Evolutionary conservation across 2,329 filamentous ascomycete species (phyloP).

Genomic region (Sarocladium brachiariae): DNA sequence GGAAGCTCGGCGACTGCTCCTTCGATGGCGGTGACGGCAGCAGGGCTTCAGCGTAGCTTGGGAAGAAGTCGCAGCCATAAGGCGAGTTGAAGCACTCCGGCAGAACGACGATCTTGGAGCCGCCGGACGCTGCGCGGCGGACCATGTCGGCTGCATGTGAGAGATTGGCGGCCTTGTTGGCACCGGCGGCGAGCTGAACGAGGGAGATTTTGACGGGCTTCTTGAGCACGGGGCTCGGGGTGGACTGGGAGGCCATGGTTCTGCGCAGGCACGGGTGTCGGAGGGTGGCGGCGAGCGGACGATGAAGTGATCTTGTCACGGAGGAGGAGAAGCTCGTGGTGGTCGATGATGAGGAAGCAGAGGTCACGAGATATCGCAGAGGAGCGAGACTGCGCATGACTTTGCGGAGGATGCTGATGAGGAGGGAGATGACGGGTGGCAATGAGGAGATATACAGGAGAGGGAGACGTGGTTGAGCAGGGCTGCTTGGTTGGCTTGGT

Average conservation of each 20-base stretch:
- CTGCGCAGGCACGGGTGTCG: slow-evolving; percentile 22
- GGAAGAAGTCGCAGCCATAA: slow-evolving; percentile 87
- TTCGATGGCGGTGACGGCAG: slow-evolving; percentile 63
- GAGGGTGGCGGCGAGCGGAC: slow-evolving; percentile 12
- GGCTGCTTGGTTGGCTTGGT: not conserved
- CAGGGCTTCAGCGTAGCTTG: slow-evolving; percentile 86
- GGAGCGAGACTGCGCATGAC: slow-evolving; percentile 9
- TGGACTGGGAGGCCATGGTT: slow-evolving; percentile 25
- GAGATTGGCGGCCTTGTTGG: slow-evolving; percentile 83
- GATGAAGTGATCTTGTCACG: slow-evolving; percentile 1
- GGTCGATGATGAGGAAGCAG: not conserved
- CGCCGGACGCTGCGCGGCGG: slow-evolving; percentile 65
- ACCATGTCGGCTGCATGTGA: slow-evolving; percentile 74
- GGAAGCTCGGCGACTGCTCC: slow-evolving; percentile 73
- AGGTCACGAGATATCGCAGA: slow-evolving; percentile 2
- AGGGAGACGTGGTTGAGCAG: slow-evolving; percentile 2
- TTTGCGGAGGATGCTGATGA: not conserved
- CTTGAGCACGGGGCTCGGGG: slow-evolving; percentile 50
- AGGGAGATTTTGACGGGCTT: slow-evolving; percentile 73
- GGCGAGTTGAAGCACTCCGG: slow-evolving; percentile 99
- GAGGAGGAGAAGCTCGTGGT: not conserved
- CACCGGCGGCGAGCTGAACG: slow-evolving; percentile 72
- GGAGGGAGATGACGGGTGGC: too few relatives aligned
- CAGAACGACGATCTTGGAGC: slow-evolving; percentile 82
- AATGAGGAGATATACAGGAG: too few relatives aligned